Evolutionary conservation across 1,284 basidiomycete species (phyloP).

Genomic region (Apiotrichum gracile): DNA sequence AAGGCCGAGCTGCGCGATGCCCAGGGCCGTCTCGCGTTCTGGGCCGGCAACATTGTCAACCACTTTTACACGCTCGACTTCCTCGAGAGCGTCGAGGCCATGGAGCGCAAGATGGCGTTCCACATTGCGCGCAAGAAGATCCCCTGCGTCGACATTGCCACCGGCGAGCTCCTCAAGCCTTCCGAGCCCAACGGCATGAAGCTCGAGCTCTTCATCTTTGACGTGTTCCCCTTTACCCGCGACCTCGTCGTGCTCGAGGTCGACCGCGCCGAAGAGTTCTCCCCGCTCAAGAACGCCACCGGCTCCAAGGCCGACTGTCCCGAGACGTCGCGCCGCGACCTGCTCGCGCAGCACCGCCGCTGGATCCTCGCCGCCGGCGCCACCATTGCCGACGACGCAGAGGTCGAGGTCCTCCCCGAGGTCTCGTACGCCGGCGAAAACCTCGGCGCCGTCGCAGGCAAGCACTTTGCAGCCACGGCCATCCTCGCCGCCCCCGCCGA

Average conservation of each 20-base stretch:
- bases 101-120: slow-evolving; percentile 87
- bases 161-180: slow-evolving; percentile 67
- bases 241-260: slow-evolving; percentile 86
- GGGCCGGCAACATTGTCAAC: slow-evolving; percentile 96
- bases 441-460: slow-evolving; percentile 70
- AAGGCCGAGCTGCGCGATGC: slow-evolving; percentile 73
- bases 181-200: slow-evolving; percentile 96
- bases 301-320: slow-evolving; percentile 91
- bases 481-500: slow-evolving; percentile 31
- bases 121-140: slow-evolving; percentile 99
- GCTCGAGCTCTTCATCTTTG: slow-evolving; percentile 97
- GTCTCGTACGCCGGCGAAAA: slow-evolving; percentile 90
- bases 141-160: slow-evolving; percentile 65
- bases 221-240: slow-evolving; percentile 92
- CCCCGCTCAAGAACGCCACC: slow-evolving; percentile 94
- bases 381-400: slow-evolving; percentile 53
- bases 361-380: slow-evolving; percentile 81
- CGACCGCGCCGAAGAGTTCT: slow-evolving; percentile 82
- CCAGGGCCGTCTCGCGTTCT: slow-evolving; percentile 73
- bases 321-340: slow-evolving; percentile 79
- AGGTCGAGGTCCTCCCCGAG: slow-evolving; percentile 85
- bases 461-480: slow-evolving; percentile 58
- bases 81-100: slow-evolving; percentile 70
- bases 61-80: slow-evolving; percentile 94
- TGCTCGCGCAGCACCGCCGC: slow-evolving; percentile 80